Evolutionary conservation across 2,329 filamentous ascomycete genomes (phyloP), one percentile per base, ranked within the genome.

Genomic region (Trichoderma guizhouense): DNA sequence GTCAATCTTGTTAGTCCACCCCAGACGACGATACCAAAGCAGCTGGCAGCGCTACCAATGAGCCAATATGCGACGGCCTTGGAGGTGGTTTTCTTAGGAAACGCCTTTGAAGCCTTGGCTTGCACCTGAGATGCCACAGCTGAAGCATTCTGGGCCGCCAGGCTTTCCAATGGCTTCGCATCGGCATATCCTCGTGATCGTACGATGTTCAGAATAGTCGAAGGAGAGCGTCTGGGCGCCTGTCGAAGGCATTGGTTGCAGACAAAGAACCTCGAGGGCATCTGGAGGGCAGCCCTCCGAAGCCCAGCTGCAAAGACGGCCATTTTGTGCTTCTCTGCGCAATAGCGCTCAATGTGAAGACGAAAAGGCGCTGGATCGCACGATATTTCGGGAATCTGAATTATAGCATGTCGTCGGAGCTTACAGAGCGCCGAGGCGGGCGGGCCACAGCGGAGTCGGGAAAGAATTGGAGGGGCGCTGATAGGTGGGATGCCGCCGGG

Each of bases 11-110:
- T 99, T 76, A 99, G 86, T 7, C 96, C 96, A 72, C 96, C 96
- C 81, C 97, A 97, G 58, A 99, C 89, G 66, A 99, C 95, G 77
- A 99, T 97, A 73, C 96, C 96, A 82, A 98, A 99, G 67, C 98
- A 96, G 80, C 94, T 97, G 57, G 89, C 92, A 1, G 96, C 95
- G 76, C 95, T 98, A 61, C 90, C 95, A 71, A 99, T 84, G 60
- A 99, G 88, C 95, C 95, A 99, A 84, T 95, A 95, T 72, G 91
- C 96, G 58, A 97, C 95, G 11, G 85, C 84, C 82, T 93, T 96
- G 72, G 91, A 89, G 75, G 88, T 94, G 11, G 88, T 88, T 76
- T 92, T 87, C 76, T 92, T 87, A 34, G 88, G 87, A 72, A 87
- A 89, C 3, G 81, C 80, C 26, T 79, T 81, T 75, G 82, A 83